These are phyloP conservation scores for Saccharomycopsis oosterbeekiorum DNA, from an alignment of 805 yeast species.

Conservation along the genomic window DNA sequence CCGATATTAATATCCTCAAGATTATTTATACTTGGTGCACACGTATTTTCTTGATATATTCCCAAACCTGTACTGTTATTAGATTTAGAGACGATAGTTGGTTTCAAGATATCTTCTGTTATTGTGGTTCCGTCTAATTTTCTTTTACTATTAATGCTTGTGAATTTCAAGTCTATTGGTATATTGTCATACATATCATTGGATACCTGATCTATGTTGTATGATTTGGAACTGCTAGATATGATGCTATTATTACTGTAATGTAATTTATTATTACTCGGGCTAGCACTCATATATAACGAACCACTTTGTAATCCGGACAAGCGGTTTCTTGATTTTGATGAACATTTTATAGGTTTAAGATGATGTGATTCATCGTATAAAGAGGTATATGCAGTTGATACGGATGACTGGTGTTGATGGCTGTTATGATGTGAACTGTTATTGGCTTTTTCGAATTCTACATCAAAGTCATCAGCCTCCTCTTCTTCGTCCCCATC, in stretches of 20 bases:
- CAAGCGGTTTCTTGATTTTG: conserved; percentile 8
- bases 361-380: conserved; percentile 16
- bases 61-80: neutral
- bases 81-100: neutral
- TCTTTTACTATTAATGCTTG: neutral
- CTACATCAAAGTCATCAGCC: neutral
- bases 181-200: neutral
- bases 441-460: neutral
- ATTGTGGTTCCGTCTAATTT: neutral
- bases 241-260: neutral
- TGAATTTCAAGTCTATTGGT: neutral
- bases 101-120: neutral
- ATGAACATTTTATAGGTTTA: conserved; percentile 16
- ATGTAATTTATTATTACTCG: neutral
- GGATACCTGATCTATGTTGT: neutral
- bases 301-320: neutral
- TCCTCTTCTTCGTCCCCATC: neutral
- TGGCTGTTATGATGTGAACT: neutral
- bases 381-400: conserved; percentile 14
- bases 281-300: neutral
- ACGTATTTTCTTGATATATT: neutral
- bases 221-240: neutral
- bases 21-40: neutral
- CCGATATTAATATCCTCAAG: conserved; percentile 4
- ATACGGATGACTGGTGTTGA: conserved; percentile 3